A percentile compares a stretch with the other conserved stretches of the same genome.
Conservation (phyloP, 768 basidiomycete genomes). For the Rhodotorula graminis region DNA sequence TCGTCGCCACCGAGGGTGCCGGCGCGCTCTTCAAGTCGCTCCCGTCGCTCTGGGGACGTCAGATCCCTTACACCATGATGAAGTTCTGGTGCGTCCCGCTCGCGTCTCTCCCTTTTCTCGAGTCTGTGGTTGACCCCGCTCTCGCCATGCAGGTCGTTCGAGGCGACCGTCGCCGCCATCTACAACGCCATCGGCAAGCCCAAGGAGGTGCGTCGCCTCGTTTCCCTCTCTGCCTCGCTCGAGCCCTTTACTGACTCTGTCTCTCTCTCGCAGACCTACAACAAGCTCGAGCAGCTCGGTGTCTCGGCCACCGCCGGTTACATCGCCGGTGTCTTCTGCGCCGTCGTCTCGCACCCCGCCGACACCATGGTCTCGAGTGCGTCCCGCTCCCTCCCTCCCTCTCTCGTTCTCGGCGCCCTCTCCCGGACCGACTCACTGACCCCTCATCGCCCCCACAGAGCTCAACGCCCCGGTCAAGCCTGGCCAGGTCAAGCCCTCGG, state of each 20-base stretch:
- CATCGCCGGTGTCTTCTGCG: slow-evolving; percentile 45
- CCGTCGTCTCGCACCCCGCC: slow-evolving; percentile 42
- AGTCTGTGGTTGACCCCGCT: not conserved
- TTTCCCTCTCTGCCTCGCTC: not conserved
- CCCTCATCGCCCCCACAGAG: slow-evolving; percentile 6
- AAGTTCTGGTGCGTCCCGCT: slow-evolving; percentile 35
- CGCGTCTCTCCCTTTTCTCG: too few species aligned
- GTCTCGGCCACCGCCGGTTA: slow-evolving; percentile 42
- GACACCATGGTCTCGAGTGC: slow-evolving; percentile 41
- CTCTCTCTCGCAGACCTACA: slow-evolving; percentile 18
- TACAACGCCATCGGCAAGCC: slow-evolving; percentile 40
- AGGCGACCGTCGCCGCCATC: slow-evolving; percentile 42
- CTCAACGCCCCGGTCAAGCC: slow-evolving; percentile 42
- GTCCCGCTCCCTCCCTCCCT: not conserved
- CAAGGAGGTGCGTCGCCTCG: slow-evolving; percentile 5
- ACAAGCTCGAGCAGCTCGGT: slow-evolving; percentile 45
- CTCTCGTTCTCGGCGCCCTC: too few species aligned
- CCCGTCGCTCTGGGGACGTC: slow-evolving; percentile 44
- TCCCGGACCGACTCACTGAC: not conserved
- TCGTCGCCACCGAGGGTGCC: slow-evolving; percentile 39
- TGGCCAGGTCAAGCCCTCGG: slow-evolving; percentile 39
- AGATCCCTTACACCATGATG: slow-evolving; percentile 46
- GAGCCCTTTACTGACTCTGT: not conserved
- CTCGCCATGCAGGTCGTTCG: slow-evolving; percentile 22
- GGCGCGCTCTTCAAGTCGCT: slow-evolving; percentile 44